Evolutionary conservation across 345 rosid species (phyloP), one percentile per base, ranked within the genome.

Genomic region (Ceriops zippeliana): DNA sequence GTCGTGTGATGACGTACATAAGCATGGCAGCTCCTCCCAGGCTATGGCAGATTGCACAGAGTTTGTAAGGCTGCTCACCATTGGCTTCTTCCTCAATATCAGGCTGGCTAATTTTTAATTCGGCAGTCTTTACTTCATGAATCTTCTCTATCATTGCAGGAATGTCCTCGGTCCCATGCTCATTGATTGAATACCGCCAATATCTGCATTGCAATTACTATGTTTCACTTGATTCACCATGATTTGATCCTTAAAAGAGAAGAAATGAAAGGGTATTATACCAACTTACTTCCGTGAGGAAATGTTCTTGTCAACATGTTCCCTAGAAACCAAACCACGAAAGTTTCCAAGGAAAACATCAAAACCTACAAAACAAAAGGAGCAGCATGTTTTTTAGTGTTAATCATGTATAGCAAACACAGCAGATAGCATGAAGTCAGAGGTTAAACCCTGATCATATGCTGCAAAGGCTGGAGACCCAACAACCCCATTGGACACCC

Each of bases 391-490:
- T 32, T 49, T 57, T 71, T 73, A 71, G 34, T 61, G 35, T 22
- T n/a, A 35, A 54, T 22, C 68, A 54, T 6, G 10, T 58, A 17
- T 22, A 4, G 58, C 46, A 70, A 47, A 62, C 52, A n/a, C 35
- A 61, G 65, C 42, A 72, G 65, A 35, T 52, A 51, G 51, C n/a
- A 54, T 63, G 60, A 57, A 70, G 54, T 9, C 26, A 70, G 32
- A 31, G 28, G 17, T 66, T 58, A 63, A 66, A 95, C 99, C 99
- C 83, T 95, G 96, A 84, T 95, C 97, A 83, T 85, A 95, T 32
- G 97, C 99, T 63, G 97, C 99, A 79, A 91, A 95, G 70, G 99
- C 97, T 17, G 99, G 99, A 78, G 96, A 91, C 59, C 99, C 97
- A 75, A 95, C 97, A 71, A 95, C 78, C 30, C 97, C 99, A 82